Percentiles rank a stretch among this genome's conserved stretches.
Conservation (phyloP, 2,329 filamentous ascomycete genomes). For the Aspergillus amoenus region DNA sequence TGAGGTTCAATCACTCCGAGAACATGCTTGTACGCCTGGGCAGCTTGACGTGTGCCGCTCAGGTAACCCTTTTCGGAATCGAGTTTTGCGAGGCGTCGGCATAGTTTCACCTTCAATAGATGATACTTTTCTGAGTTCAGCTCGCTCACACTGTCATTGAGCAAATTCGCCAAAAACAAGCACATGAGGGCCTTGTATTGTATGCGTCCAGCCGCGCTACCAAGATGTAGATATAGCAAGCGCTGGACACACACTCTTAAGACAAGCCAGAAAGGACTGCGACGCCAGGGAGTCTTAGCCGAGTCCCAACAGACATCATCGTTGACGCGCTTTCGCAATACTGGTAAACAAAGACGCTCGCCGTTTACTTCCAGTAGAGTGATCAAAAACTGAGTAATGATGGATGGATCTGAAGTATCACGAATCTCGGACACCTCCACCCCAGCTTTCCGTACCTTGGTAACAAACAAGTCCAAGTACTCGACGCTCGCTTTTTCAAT, state of each 20-base stretch:
- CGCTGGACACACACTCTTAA: slow-evolving; percentile 60
- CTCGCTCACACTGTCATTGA: slow-evolving; percentile 39
- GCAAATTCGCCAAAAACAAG: slow-evolving; percentile 47
- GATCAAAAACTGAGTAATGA: slow-evolving; percentile 62
- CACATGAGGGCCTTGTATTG: slow-evolving; percentile 62
- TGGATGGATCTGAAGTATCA: slow-evolving; percentile 56
- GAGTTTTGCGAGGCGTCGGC: slow-evolving; percentile 59
- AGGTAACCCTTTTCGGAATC: slow-evolving; percentile 39
- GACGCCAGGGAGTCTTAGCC: slow-evolving; percentile 58
- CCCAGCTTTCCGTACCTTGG: slow-evolving; percentile 54
- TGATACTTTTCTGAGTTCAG: slow-evolving; percentile 38
- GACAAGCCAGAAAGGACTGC: slow-evolving; percentile 62
- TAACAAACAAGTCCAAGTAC: slow-evolving; percentile 54
- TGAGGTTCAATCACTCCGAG: slow-evolving; percentile 21
- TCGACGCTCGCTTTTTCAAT: slow-evolving; percentile 58
- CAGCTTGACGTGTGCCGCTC: background rate
- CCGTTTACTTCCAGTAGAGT: slow-evolving; percentile 60
- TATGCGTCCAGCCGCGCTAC: slow-evolving; percentile 43
- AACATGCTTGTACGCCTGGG: slow-evolving; percentile 20
- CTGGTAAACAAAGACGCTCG: slow-evolving; percentile 27
- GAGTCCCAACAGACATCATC: slow-evolving; percentile 60
- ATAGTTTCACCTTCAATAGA: slow-evolving; percentile 54
- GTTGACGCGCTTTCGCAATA: slow-evolving; percentile 58
- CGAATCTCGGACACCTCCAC: slow-evolving; percentile 53
- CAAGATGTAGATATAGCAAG: slow-evolving; percentile 46